Evolutionary conservation across 108 stramenopile species (phyloP).

Genomic region (Skeletonema costatum): DNA sequence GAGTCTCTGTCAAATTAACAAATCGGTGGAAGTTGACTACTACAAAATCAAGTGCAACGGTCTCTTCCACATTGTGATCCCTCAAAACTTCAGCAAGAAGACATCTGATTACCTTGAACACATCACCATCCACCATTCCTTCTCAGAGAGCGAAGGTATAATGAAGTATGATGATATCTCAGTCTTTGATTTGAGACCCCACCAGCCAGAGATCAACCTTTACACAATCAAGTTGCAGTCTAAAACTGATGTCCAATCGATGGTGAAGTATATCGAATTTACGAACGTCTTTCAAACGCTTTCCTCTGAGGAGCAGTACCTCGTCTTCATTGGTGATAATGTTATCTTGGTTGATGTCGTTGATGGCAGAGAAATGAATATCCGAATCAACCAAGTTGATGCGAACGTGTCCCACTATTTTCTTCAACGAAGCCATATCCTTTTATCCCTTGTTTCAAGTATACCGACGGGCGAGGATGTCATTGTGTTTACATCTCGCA

Average conservation of each 20-base stretch:
- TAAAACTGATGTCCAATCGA: constrained; percentile 42
- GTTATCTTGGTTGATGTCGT: constrained; percentile 44
- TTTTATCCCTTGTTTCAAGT: constrained; percentile 64
- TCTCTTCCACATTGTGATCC: constrained; percentile 51
- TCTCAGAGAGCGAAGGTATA: constrained; percentile 48
- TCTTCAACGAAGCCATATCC: constrained; percentile 61
- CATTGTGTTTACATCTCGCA: constrained; percentile 54
- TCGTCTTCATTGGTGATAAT: constrained; percentile 59
- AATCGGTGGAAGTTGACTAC: constrained; percentile 65
- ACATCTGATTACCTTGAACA: constrained; percentile 54
- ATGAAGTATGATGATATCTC: constrained; percentile 56
- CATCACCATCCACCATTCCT: constrained; percentile 48
- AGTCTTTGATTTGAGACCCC: constrained; percentile 56
- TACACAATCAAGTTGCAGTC: constrained; percentile 47
- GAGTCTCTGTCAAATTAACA: constrained; percentile 59
- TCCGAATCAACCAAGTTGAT: constrained; percentile 54
- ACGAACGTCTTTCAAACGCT: constrained; percentile 50
- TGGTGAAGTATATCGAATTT: constrained; percentile 64
- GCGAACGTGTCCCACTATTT: constrained; percentile 53
- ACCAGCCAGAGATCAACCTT: constrained; percentile 61
- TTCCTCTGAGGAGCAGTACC: constrained; percentile 44
- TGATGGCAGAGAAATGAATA: constrained; percentile 26
- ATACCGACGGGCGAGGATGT: constrained; percentile 54
- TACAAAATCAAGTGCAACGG: constrained; percentile 53
- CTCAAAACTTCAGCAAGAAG: constrained; percentile 51